These are phyloP conservation scores for Xylaria palmicola DNA, from an alignment of 495 filamentous ascomycete species.

Conservation along the genomic window DNA sequence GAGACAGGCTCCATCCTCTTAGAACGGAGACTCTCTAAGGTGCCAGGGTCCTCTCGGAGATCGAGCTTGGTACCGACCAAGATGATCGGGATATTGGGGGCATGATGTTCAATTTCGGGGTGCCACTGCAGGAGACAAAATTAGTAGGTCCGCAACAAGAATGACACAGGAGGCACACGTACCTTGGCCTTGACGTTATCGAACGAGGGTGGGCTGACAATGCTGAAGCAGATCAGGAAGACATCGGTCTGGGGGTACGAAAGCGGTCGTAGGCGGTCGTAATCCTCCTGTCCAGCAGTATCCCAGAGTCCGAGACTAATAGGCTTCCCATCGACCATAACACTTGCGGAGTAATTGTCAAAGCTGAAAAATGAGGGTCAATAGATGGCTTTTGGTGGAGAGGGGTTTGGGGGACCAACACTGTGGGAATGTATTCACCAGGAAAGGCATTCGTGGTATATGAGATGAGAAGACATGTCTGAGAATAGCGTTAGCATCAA, in stretches of 20 bases:
- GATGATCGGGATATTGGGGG: slow-evolving; percentile 93
- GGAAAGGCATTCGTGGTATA: slow-evolving; percentile 99
- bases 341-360: slow-evolving; percentile 98
- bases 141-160: slow-evolving; percentile 7
- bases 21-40: slow-evolving; percentile 69
- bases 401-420: slow-evolving; percentile 60
- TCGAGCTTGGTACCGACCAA: slow-evolving; percentile 97
- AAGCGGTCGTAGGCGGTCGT: slow-evolving; percentile 91
- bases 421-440: slow-evolving; percentile 98
- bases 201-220: slow-evolving; percentile 94
- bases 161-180: slow-evolving; percentile 22
- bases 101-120: slow-evolving; percentile 95
- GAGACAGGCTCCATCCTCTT: slow-evolving; percentile 90
- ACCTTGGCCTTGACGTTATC: slow-evolving; percentile 98
- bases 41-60: slow-evolving; percentile 85
- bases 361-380: slow-evolving; percentile 63
- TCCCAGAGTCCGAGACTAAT: slow-evolving; percentile 98
- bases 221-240: slow-evolving; percentile 97
- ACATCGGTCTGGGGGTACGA: slow-evolving; percentile 98
- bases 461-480: slow-evolving; percentile 99
- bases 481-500: slow-evolving; percentile 31
- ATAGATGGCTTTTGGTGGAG: slow-evolving; percentile 15
- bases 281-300: slow-evolving; percentile 98
- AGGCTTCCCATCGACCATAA: slow-evolving; percentile 96
- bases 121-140: slow-evolving; percentile 64